Conservation (phyloP, 345 rosid species). For the Mangifera indica region DNA sequence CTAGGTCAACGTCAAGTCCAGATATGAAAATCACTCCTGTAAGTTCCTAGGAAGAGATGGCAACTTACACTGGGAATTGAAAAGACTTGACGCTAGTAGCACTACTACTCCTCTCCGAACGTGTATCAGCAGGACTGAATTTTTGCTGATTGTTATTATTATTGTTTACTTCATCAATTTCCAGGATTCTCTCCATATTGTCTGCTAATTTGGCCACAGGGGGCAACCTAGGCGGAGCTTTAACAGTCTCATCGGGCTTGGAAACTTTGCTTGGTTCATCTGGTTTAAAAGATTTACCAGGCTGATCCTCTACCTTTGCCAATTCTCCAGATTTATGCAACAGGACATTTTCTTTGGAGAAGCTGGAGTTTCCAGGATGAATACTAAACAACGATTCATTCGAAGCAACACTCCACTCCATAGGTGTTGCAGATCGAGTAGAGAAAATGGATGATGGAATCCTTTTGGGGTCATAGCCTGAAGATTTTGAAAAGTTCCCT, state of each 20-base stretch:
- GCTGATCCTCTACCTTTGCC: slow-evolving; percentile 48
- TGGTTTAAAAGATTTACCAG: slow-evolving; percentile 1
- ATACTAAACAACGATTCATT: slow-evolving; percentile 90
- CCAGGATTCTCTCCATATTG: slow-evolving; percentile 13
- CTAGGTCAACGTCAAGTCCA: no score
- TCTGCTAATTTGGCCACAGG: slow-evolving; percentile 20
- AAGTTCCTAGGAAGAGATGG: background rate
- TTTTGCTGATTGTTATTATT: slow-evolving; percentile 21
- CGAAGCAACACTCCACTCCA: slow-evolving; percentile 87
- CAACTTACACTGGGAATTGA: slow-evolving; percentile 68
- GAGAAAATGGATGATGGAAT: slow-evolving; percentile 69
- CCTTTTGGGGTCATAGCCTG: slow-evolving; percentile 60
- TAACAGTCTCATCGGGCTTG: background rate
- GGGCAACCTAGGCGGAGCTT: slow-evolving; percentile 21
- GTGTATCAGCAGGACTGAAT: slow-evolving; percentile 15
- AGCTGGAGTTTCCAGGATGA: slow-evolving; percentile 53
- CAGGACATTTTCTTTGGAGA: slow-evolving; percentile 55
- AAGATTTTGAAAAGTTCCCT: slow-evolving; percentile 10
- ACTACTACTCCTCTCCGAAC: slow-evolving; percentile 18
- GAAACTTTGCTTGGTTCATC: slow-evolving; percentile 30
- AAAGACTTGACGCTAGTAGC: slow-evolving; percentile 54
- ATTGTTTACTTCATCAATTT: slow-evolving; percentile 6
- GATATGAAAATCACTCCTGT: background rate
- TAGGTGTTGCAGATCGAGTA: slow-evolving; percentile 34
- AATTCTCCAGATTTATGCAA: slow-evolving; percentile 56